These are phyloP conservation scores for Epichloe baconii DNA, from an alignment of 2,329 filamentous ascomycete species.

Conservation along the genomic window DNA sequence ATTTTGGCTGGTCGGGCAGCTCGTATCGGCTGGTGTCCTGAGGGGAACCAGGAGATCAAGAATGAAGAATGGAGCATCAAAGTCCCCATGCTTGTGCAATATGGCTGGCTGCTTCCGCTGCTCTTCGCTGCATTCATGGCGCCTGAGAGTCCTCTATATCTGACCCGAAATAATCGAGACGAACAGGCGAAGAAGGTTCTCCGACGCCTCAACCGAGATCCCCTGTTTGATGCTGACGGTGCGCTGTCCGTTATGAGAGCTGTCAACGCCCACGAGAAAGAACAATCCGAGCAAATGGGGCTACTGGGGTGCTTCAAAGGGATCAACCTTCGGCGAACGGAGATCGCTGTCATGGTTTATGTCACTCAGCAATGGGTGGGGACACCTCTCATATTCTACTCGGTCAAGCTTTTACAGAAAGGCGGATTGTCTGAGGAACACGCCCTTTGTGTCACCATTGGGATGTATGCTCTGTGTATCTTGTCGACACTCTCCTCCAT, in stretches of 20 bases:
- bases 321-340: conserved; percentile 19
- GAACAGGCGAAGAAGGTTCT: not conserved
- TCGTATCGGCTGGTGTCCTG: not conserved
- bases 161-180: not conserved
- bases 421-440: conserved; percentile 28
- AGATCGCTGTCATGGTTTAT: conserved; percentile 34
- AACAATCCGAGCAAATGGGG: not conserved
- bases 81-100: not conserved
- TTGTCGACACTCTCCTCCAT: conserved; percentile 30
- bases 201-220: not conserved
- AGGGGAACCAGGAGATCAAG: not conserved
- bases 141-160: not conserved
- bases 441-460: conserved; percentile 34
- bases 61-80: not conserved
- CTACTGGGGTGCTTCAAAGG: not conserved
- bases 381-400: conserved; percentile 38
- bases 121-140: not conserved
- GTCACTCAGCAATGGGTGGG: conserved; percentile 40
- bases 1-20: conserved; percentile 1
- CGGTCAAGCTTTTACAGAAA: conserved; percentile 37
- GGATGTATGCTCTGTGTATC: conserved; percentile 25
- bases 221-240: not conserved
- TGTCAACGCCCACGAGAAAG: not conserved
- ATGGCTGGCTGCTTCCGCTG: not conserved
- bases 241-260: not conserved